Evolutionary conservation across 1,139 yeast genomes (phyloP).

Genomic region (Diutina siamensis): DNA sequence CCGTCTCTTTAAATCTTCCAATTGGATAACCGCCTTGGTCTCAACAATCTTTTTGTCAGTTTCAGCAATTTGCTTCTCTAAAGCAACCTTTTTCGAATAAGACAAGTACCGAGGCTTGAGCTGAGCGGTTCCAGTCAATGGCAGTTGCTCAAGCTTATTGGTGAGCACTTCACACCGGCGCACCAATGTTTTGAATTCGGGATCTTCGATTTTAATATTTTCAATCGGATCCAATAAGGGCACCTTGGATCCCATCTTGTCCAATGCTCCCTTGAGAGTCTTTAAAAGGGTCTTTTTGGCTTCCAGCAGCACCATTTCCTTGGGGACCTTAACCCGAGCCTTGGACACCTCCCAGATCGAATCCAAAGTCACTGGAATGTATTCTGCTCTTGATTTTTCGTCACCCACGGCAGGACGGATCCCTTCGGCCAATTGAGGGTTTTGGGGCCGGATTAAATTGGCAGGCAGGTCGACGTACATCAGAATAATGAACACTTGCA

Average conservation of each 20-base stretch:
- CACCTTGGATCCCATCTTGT: slow-evolving; percentile 68
- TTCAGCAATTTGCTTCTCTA: slow-evolving; percentile 49
- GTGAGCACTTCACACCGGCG: slow-evolving; percentile 77
- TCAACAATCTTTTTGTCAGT: slow-evolving; percentile 59
- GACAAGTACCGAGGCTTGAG: slow-evolving; percentile 50
- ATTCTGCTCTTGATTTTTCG: slow-evolving; percentile 64
- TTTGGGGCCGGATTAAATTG: slow-evolving; percentile 55
- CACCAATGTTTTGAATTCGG: slow-evolving; percentile 56
- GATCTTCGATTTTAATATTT: slow-evolving; percentile 83
- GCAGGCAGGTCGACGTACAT: slow-evolving; percentile 74
- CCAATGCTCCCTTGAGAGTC: slow-evolving; percentile 67
- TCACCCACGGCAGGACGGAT: slow-evolving; percentile 71
- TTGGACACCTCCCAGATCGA: slow-evolving; percentile 70
- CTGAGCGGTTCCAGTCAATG: slow-evolving; percentile 55
- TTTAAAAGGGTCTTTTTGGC: slow-evolving; percentile 68
- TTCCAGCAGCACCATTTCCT: slow-evolving; percentile 53
- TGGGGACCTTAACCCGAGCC: slow-evolving; percentile 71
- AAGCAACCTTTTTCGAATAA: slow-evolving; percentile 52
- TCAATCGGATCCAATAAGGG: slow-evolving; percentile 84
- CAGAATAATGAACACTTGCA: slow-evolving; percentile 70
- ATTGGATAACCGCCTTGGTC: slow-evolving; percentile 84
- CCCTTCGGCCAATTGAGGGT: slow-evolving; percentile 76
- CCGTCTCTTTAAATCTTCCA: slow-evolving; percentile 87
- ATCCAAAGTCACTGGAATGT: slow-evolving; percentile 73
- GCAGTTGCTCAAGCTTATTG: slow-evolving; percentile 57